These are phyloP conservation scores for Plectosphaerella sp. DNA, from an alignment of 2,329 filamentous ascomycete genomes.

Conservation along the genomic window DNA sequence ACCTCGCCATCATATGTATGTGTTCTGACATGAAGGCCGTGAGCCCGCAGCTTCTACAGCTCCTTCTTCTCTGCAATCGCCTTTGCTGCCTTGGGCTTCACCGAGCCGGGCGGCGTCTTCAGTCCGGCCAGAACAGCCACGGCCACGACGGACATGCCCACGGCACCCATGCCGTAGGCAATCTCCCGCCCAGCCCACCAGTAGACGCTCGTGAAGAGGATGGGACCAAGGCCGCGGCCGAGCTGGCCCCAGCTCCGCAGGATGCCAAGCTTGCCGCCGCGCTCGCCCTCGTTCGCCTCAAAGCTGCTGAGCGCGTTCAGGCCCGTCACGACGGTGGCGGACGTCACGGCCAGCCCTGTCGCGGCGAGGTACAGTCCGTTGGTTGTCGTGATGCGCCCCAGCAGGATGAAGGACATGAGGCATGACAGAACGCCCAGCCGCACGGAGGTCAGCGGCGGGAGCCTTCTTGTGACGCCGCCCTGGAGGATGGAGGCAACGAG, in stretches of 20 bases:
- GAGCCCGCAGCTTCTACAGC: background rate
- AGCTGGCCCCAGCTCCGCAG: constrained; percentile 81
- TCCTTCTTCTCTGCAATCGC: constrained; percentile 7
- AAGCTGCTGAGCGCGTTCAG: constrained; percentile 90
- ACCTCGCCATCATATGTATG: too few relatives aligned
- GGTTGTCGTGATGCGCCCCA: constrained; percentile 66
- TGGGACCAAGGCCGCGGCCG: constrained; percentile 78
- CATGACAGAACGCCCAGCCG: constrained; percentile 75
- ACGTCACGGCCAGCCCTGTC: constrained; percentile 80
- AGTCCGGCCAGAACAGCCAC: constrained; percentile 67
- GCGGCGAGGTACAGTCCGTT: constrained; percentile 75
- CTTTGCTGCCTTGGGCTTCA: constrained; percentile 17
- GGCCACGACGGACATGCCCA: constrained; percentile 73
- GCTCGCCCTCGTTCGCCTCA: constrained; percentile 73
- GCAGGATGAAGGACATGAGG: constrained; percentile 73
- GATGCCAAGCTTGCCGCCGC: constrained; percentile 81
- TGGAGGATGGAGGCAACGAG: constrained; percentile 90
- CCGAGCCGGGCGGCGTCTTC: constrained; percentile 53
- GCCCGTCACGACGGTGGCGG: constrained; percentile 90
- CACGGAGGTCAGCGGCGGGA: constrained; percentile 76
- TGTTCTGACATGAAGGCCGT: background rate
- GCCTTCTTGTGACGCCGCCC: constrained; percentile 80
- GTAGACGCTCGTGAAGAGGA: constrained; percentile 91
- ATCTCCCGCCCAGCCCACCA: constrained; percentile 94
- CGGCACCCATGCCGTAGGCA: constrained; percentile 77